Evolutionary conservation across 371 early-diverging fungal genomes (phyloP), one percentile per base, ranked within the genome.

Genomic region (Funneliformis caledonium): DNA sequence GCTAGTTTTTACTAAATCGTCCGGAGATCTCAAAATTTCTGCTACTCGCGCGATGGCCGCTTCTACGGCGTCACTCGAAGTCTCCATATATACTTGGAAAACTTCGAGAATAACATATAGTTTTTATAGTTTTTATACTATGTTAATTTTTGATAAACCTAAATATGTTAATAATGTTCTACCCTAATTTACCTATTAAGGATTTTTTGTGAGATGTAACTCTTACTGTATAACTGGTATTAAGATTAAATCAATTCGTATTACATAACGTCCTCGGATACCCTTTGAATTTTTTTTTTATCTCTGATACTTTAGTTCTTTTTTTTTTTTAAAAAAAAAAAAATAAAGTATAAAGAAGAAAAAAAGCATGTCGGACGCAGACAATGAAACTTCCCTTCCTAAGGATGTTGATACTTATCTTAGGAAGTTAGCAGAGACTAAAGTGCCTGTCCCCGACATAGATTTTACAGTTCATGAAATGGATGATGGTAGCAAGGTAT

Each of bases 1-100:
- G 33, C 89, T 90, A 10, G 97, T 91, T 85, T 96, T 96, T 84
- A 91, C 92, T 22, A 98, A 89, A 86, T 98, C 98, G 85, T 98
- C 98, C 6, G 98, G 98, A 87, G 97, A 97, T 74, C 92, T 91
- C 48, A 95, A 86, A 80, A 92, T 81, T 70, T 91, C 93, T 1
- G 90, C 86, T 22, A 93, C 74, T 65, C 86, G 88, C 22, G 83
- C 83, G 19, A 90, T 82, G 3, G 90, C 90, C 45, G 84, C 81
- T 72, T 90, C 89, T 78, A 86, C 82, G n/a, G 89, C 87, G 81
- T 88, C 89, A 72, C 78, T 78, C n/a, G 78, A 67, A 50, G 78
- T 48, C 47, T 78, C 65, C 78, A 78, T 67, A 16, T 16, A 16
- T 22, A 26, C 16, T 9, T 69, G 42, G 9, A 43, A 69, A 42